These are phyloP conservation scores for Hevea brasiliensis DNA, from an alignment of 345 rosid species.

Conservation along the genomic window DNA sequence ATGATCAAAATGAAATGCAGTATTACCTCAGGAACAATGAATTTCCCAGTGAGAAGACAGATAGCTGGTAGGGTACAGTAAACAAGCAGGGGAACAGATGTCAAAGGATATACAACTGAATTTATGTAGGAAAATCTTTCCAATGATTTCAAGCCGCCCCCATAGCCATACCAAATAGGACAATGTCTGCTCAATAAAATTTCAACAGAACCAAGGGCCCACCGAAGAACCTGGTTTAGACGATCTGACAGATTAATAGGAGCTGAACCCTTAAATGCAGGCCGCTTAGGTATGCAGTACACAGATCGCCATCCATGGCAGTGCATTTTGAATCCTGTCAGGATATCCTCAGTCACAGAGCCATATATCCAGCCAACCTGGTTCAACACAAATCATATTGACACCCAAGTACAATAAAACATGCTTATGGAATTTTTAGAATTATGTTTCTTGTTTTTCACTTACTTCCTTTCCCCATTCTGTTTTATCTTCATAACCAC, in stretches of 20 bases:
- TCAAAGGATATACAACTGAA: conserved; percentile 94
- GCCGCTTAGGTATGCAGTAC: conserved; percentile 82
- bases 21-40: conserved; percentile 95
- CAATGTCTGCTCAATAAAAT: conserved; percentile 95
- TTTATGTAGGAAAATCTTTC: conserved; percentile 92
- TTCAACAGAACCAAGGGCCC: conserved; percentile 99
- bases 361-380: conserved; percentile 99
- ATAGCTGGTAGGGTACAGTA: conserved; percentile 93
- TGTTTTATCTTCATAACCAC: conserved; percentile 96
- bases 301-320: conserved; percentile 99
- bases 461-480: conserved; percentile 99
- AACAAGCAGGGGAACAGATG: conserved; percentile 80
- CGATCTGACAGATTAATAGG: conserved; percentile 96
- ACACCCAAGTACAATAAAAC: conserved; percentile 5
- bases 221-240: conserved; percentile 89
- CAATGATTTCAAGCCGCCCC: conserved; percentile 93
- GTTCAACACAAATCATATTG: conserved; percentile 1
- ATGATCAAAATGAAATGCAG: neutral
- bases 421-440: neutral
- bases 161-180: conserved; percentile 97
- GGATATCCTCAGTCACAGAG: conserved; percentile 89
- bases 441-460: neutral
- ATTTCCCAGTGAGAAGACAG: conserved; percentile 88
- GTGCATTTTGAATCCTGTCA: conserved; percentile 97
- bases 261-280: conserved; percentile 95